Base-by-base conservation (phyloP, 1,139 yeast genomes). In the Hyphopichia pseudoburtonii region DNA sequence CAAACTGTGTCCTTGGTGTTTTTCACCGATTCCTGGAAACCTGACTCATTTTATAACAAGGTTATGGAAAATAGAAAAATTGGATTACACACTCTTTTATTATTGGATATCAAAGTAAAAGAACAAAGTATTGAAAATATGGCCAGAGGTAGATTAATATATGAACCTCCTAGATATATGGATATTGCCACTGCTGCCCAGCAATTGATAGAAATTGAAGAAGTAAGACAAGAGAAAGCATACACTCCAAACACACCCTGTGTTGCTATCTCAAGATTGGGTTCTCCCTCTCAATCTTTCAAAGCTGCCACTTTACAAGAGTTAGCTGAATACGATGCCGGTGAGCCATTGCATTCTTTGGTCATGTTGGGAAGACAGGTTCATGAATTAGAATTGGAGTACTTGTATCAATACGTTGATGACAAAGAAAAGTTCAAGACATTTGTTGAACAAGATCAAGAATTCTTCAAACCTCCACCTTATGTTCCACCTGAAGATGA, bases 101-200 rank as follows among this genome's bases (percentile, higher is more conserved):
- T 92, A 42, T 72, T 92, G 38, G 98, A 92, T 57, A 92, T 92
- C 59, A 92, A 92, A 62, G 98, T 92, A 39, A 92, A 92, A 60
- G 98, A 92, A 60, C 98, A 92, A 64, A 87, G 95, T 56, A 76
- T 88, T 47, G 96, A 90, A 56, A 92, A 90, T 57, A 79, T 92
- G 84, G 95, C 96, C 34, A 78, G 96, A 45, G 98, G 97, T 2
- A 76, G 95, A 60, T 68, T 84, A 42, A 87, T 90, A 33, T 92
- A 87, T 57, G 98, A 92, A 59, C 97, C 97, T 31, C 98, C 98
- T 36, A 76, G 98, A 59, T 92, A 89, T 64, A 92, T 92, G 98
- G 78, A 81, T 45, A 88, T 92, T 47, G 80, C 85, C 40, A 87
- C 95, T 35, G 96, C 97, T 37, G 92, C 95, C 27, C 72, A 75